Evolutionary conservation across 2,329 filamentous ascomycete species (phyloP).

Genomic region (Cladophialophora psammophila): DNA sequence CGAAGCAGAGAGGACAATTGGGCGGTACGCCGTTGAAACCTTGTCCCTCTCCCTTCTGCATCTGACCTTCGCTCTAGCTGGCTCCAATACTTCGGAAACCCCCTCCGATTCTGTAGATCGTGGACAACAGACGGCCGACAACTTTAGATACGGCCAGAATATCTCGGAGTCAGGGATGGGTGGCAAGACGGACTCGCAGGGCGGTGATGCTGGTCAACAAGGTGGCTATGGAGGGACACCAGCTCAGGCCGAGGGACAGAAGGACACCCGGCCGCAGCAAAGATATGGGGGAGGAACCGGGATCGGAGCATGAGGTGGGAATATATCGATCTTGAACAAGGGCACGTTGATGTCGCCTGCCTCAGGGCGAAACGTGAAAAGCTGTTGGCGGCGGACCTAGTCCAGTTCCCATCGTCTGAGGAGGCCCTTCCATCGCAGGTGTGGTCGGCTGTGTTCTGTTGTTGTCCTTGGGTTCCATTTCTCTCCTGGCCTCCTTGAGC

Average conservation of each 20-base stretch:
- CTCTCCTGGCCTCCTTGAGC: slow-evolving; percentile 78
- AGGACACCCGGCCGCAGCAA: slow-evolving; percentile 56
- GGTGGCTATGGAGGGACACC: slow-evolving; percentile 51
- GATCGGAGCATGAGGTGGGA: slow-evolving; percentile 59
- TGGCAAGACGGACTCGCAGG: slow-evolving; percentile 56
- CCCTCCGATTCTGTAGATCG: slow-evolving; percentile 25
- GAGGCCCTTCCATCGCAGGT: slow-evolving; percentile 45
- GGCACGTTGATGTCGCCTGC: slow-evolving; percentile 5
- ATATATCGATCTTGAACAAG: not conserved
- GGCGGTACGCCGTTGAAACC: slow-evolving; percentile 52
- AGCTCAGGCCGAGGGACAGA: slow-evolving; percentile 48
- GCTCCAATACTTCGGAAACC: slow-evolving; percentile 28
- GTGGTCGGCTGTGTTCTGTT: slow-evolving; percentile 41
- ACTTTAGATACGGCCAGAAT: slow-evolving; percentile 63
- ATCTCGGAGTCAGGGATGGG: slow-evolving; percentile 65
- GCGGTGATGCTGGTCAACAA: slow-evolving; percentile 45
- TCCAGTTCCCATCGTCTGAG: slow-evolving; percentile 48
- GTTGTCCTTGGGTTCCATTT: slow-evolving; percentile 57
- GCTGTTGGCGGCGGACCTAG: slow-evolving; percentile 35
- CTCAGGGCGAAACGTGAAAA: slow-evolving; percentile 28
- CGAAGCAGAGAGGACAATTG: slow-evolving; percentile 65
- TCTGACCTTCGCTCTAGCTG: slow-evolving; percentile 30
- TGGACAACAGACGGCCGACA: slow-evolving; percentile 58
- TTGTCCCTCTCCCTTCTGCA: slow-evolving; percentile 9
- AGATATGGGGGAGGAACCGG: slow-evolving; percentile 63